Conservation (phyloP, 495 filamentous ascomycete species). For the Penicillium antarcticum region DNA sequence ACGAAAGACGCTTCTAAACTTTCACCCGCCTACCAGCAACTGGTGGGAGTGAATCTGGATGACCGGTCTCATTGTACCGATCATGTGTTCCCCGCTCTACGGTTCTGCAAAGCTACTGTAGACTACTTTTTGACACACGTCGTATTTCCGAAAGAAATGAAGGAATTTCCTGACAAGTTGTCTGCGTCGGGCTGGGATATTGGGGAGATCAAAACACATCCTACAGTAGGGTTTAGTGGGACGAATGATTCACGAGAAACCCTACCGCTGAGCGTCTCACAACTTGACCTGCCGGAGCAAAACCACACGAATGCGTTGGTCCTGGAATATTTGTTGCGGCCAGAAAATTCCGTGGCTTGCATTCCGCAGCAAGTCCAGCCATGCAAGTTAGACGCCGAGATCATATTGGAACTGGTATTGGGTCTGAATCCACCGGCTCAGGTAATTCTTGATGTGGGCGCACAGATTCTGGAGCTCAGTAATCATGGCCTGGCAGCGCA, state of each 20-base stretch:
- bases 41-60: conserved; percentile 58
- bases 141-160: conserved; percentile 66
- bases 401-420: conserved; percentile 44
- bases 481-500: conserved; percentile 47
- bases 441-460: conserved; percentile 73
- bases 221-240: conserved; percentile 67
- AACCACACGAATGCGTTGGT: conserved; percentile 64
- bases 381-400: conserved; percentile 28
- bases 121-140: conserved; percentile 61
- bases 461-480: conserved; percentile 63
- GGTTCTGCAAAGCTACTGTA: conserved; percentile 47
- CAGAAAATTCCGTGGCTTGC: conserved; percentile 49
- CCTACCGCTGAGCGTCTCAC: conserved; percentile 53
- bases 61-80: conserved; percentile 41
- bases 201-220: conserved; percentile 38
- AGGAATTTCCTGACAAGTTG: conserved; percentile 62
- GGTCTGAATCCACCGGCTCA: conserved; percentile 35
- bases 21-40: conserved; percentile 34
- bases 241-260: conserved; percentile 63
- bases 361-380: conserved; percentile 11
- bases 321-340: conserved; percentile 51
- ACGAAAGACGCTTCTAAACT: conserved; percentile 33
- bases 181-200: conserved; percentile 72
- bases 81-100: conserved; percentile 51
- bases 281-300: conserved; percentile 55